Conservation (phyloP, 768 basidiomycete genomes). For the Kwoniella sp. region DNA sequence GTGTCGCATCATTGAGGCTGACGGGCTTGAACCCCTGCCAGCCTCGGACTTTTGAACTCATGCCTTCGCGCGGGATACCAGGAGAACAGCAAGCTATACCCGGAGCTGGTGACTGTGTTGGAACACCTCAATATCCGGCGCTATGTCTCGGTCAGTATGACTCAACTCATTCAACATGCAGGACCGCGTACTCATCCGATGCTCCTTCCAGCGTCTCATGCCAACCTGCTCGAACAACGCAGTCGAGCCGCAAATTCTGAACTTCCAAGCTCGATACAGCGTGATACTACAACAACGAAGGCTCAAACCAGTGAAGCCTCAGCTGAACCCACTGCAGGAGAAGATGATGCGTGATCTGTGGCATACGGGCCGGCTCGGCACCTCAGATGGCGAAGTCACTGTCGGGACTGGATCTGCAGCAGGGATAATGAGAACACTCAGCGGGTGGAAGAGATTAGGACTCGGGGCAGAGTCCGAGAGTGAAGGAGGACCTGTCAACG, state of each 20-base stretch:
- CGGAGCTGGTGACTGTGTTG: conserved; percentile 23
- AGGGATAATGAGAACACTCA: not conserved
- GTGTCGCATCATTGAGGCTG: not conserved
- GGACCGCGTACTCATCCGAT: not conserved
- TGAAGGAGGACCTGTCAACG: conserved; percentile 7
- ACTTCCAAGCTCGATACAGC: conserved; percentile 41
- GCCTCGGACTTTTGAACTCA: conserved; percentile 36
- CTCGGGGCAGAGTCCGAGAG: conserved; percentile 17
- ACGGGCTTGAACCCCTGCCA: not conserved
- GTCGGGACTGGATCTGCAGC: not conserved
- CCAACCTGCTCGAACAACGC: conserved; percentile 30
- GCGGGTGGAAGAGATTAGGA: conserved; percentile 35
- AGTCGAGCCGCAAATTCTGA: conserved; percentile 38
- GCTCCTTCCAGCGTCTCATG: conserved; percentile 43
- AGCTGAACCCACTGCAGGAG: conserved; percentile 25
- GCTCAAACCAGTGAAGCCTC: conserved; percentile 21
- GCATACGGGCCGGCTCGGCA: conserved; percentile 17
- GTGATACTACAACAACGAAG: conserved; percentile 27
- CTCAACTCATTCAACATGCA: not conserved
- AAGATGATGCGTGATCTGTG: conserved; percentile 39
- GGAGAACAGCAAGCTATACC: conserved; percentile 19
- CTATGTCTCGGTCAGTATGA: conserved; percentile 30
- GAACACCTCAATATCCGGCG: conserved; percentile 27
- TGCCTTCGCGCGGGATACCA: conserved; percentile 29
- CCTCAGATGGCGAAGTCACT: not conserved